Conservation (phyloP, 148 eudicot species). For the Pharnaceum exiguum region DNA sequence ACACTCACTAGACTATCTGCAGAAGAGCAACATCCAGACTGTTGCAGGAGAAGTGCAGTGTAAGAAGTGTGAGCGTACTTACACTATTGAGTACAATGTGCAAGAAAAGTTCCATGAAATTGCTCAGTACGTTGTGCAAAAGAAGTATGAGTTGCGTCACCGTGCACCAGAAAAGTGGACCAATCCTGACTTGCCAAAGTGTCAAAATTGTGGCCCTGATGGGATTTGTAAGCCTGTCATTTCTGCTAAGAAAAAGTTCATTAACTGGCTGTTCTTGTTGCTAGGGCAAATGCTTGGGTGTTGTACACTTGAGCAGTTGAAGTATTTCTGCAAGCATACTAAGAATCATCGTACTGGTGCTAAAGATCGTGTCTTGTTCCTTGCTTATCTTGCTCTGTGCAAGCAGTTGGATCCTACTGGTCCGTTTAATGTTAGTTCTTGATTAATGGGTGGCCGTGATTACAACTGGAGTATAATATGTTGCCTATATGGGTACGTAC, state of each 20-base stretch:
- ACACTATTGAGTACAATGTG: too few relatives aligned
- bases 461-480: too few relatives aligned
- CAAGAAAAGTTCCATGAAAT: too few relatives aligned
- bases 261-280: conserved; percentile 43
- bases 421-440: too few relatives aligned
- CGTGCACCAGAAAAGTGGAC: conserved; percentile 7
- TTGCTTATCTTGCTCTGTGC: conserved; percentile 21
- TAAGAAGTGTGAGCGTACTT: too few relatives aligned
- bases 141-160: not conserved
- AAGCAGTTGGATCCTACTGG: conserved; percentile 26
- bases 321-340: conserved; percentile 31
- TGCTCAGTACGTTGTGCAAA: too few relatives aligned
- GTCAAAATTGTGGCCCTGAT: conserved; percentile 15
- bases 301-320: conserved; percentile 27
- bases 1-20: too few relatives aligned
- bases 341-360: conserved; percentile 33
- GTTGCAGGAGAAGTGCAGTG: too few relatives aligned
- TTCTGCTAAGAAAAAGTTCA: conserved; percentile 11
- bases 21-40: too few relatives aligned
- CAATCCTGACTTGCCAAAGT: conserved; percentile 1
- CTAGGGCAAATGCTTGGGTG: conserved; percentile 34
- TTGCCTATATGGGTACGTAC: too few relatives aligned
- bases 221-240: conserved; percentile 19
- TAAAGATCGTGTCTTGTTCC: conserved; percentile 27
- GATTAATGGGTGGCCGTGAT: too few relatives aligned